Conservation (phyloP, 2,329 filamentous ascomycete genomes). For the Tolypocladium endophyticum region DNA sequence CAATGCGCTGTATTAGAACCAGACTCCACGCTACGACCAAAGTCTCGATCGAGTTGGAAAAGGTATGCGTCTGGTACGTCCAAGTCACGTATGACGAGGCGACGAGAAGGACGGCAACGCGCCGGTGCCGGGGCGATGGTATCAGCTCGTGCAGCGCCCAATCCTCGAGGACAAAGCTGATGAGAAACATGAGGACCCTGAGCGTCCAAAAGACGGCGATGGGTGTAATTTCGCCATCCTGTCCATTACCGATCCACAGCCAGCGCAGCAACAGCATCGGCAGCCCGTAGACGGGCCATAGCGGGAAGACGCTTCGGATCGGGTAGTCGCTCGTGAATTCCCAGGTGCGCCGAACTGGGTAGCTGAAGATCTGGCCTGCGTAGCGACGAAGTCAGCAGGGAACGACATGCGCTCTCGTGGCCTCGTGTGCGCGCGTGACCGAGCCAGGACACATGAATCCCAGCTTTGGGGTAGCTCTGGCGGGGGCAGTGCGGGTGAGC, state of each 20-base stretch:
- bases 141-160: conserved; percentile 94
- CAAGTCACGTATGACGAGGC: conserved; percentile 97
- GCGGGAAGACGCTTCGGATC: conserved; percentile 88
- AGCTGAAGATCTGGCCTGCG: conserved; percentile 82
- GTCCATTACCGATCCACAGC: conserved; percentile 79
- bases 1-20: conserved; percentile 80
- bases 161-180: conserved; percentile 95
- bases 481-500: background rate
- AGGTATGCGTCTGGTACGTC: conserved; percentile 97
- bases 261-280: conserved; percentile 89
- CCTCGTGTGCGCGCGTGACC: background rate
- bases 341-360: conserved; percentile 85
- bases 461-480: background rate
- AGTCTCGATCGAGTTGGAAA: conserved; percentile 95
- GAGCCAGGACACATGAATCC: background rate
- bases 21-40: conserved; percentile 87
- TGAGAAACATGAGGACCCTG: conserved; percentile 80
- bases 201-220: conserved; percentile 82
- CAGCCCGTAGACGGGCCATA: conserved; percentile 91
- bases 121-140: conserved; percentile 59
- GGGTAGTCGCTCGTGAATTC: conserved; percentile 85
- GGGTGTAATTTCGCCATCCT: conserved; percentile 69
- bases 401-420: background rate
- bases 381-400: background rate
- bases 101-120: conserved; percentile 69